These are phyloP conservation scores for Vitis rupestris DNA, from an alignment of 164 flowering plant genomes.

Conservation along the genomic window DNA sequence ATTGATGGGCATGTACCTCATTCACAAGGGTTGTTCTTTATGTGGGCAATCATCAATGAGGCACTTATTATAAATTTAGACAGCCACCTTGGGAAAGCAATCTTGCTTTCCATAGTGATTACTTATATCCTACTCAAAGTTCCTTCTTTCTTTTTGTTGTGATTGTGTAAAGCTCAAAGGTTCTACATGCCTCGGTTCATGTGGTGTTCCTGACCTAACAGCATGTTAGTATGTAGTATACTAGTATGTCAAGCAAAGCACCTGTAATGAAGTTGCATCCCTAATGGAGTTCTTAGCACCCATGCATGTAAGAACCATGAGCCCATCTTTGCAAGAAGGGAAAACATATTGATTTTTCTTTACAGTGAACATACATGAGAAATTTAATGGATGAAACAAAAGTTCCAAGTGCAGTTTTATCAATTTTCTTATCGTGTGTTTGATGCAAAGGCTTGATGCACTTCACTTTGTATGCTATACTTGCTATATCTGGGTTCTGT, in stretches of 20 bases:
- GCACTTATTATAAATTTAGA: too few relatives aligned
- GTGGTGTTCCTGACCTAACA: not conserved
- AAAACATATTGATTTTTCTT: not conserved
- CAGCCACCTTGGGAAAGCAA: too few relatives aligned
- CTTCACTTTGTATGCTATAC: not conserved
- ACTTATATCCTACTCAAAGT: too few relatives aligned
- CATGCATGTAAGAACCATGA: not conserved
- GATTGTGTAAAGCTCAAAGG: not conserved
- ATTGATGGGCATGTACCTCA: too few relatives aligned
- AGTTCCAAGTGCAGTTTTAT: not conserved
- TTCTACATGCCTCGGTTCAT: not conserved
- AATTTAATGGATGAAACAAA: not conserved
- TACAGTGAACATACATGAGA: not conserved
- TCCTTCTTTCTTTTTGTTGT: not conserved
- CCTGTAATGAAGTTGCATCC: too few relatives aligned
- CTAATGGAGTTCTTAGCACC: not conserved
- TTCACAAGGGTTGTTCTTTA: too few relatives aligned
- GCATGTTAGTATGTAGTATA: not conserved
- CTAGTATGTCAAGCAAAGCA: too few relatives aligned
- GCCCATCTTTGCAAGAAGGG: not conserved
- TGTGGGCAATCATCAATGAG: too few relatives aligned
- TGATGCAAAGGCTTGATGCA: too few relatives aligned
- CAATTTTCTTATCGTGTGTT: not conserved
- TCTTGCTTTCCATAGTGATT: too few relatives aligned
- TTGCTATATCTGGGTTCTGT: not conserved